A percentile compares a stretch with the other conserved stretches of the same genome.
Evolutionary conservation across 352 stramenopile genomes (phyloP).

Genomic region (Phytophthora fragariaefolia): DNA sequence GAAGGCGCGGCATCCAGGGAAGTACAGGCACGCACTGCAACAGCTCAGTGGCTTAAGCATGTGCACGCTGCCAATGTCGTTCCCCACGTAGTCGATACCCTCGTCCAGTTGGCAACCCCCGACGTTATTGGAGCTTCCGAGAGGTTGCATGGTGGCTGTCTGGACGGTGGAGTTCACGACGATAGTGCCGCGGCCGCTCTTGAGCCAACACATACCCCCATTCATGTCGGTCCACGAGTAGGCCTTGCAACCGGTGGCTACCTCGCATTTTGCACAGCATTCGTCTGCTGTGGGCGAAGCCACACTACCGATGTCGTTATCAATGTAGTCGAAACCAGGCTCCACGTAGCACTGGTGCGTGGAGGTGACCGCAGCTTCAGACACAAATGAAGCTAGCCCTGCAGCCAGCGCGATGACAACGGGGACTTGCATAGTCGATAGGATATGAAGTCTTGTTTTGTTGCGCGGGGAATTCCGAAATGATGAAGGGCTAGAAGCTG

Average conservation of each 20-base stretch:
- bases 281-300: conserved; percentile 16
- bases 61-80: conserved; percentile 17
- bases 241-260: conserved; percentile 30
- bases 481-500: not conserved
- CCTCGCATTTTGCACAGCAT: conserved; percentile 32
- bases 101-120: conserved; percentile 24
- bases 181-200: conserved; percentile 42
- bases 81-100: conserved; percentile 27
- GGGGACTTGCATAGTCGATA: conserved; percentile 5
- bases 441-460: not conserved
- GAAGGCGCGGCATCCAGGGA: conserved; percentile 47
- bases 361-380: conserved; percentile 24
- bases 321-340: conserved; percentile 37
- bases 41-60: conserved; percentile 23
- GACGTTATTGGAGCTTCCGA: not conserved
- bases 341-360: conserved; percentile 31
- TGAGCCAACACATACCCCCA: conserved; percentile 67
- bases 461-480: conserved; percentile 5
- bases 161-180: conserved; percentile 17
- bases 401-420: conserved; percentile 2
- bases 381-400: not conserved
- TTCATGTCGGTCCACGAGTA: conserved; percentile 55
- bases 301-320: conserved; percentile 31
- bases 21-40: conserved; percentile 25
- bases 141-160: conserved; percentile 21